These are phyloP conservation scores for Anthracocystis walkeri DNA, from an alignment of 1,284 basidiomycete genomes.

Conservation along the genomic window DNA sequence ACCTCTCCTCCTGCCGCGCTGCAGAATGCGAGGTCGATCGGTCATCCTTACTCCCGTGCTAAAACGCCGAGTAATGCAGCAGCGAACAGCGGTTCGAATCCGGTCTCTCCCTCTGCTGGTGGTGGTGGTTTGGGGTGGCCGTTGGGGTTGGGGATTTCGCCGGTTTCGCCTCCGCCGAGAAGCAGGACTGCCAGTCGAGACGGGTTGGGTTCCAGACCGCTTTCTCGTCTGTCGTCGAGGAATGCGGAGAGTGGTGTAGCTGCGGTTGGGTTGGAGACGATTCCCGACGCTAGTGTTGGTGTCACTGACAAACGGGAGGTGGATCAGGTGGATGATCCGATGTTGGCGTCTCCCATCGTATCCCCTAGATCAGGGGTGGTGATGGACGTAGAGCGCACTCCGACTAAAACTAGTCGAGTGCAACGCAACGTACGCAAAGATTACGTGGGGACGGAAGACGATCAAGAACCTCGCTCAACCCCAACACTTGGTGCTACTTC, in stretches of 20 bases:
- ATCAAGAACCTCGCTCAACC: constrained; percentile 27
- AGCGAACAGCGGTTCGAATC: background rate
- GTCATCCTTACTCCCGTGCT: constrained; percentile 35
- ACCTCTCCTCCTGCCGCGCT: background rate
- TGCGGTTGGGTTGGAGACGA: background rate
- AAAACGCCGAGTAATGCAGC: constrained; percentile 36
- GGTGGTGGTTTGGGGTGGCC: constrained; percentile 11
- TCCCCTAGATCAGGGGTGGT: background rate
- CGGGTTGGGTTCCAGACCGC: constrained; percentile 9
- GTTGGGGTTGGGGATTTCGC: constrained; percentile 23
- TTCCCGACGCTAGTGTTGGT: background rate
- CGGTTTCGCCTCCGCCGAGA: constrained; percentile 36
- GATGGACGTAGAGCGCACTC: constrained; percentile 44
- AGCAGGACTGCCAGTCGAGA: constrained; percentile 13
- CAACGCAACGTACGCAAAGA: background rate
- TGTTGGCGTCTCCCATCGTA: constrained; percentile 18
- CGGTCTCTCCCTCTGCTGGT: constrained; percentile 6
- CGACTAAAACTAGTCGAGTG: constrained; percentile 27
- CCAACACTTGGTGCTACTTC: constrained; percentile 18
- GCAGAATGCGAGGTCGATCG: constrained; percentile 10
- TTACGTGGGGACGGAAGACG: background rate
- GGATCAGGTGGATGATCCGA: constrained; percentile 17
- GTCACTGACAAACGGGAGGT: background rate
- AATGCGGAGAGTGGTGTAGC: background rate
- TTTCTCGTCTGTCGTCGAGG: constrained; percentile 19